Percentiles rank a stretch among this genome's conserved stretches.
phyloP scores from a whole-genome alignment of 441 rosid species.

The Erodium trifolium region DNA sequence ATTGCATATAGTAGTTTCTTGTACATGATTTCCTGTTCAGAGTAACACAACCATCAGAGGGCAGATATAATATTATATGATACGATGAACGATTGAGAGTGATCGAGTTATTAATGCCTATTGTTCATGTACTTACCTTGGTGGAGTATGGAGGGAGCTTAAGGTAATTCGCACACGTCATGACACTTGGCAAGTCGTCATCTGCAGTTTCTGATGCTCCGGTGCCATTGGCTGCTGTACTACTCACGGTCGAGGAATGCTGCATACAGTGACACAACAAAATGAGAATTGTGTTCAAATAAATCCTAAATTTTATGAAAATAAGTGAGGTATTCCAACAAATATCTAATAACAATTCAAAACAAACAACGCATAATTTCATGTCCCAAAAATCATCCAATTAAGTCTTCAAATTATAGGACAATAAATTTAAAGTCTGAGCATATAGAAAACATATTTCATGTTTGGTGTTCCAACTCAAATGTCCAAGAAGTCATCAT shows the following conservation, averaged over 20 bases:
- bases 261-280: slow-evolving; percentile 26
- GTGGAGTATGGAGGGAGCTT: slow-evolving; percentile 98
- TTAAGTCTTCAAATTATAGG: no score
- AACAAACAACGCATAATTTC: no score
- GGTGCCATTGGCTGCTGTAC: slow-evolving; percentile 54
- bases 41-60: slow-evolving; percentile 9
- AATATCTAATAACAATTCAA: no score
- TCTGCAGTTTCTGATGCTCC: slow-evolving; percentile 79
- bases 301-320: no score
- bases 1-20: slow-evolving; percentile 92
- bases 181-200: slow-evolving; percentile 95
- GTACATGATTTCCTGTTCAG: slow-evolving; percentile 87
- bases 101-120: neutral
- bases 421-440: no score
- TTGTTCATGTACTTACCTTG: slow-evolving; percentile 36
- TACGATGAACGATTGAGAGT: neutral
- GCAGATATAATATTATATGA: neutral
- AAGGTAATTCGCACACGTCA: slow-evolving; percentile 99
- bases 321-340: no score
- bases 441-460: no score
- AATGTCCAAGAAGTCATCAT: no score
- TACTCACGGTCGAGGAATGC: slow-evolving; percentile 69
- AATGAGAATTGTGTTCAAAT: neutral
- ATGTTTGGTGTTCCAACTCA: no score
- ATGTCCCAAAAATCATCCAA: no score